Conservation (phyloP, 306 rosid species). For the Hylodesmum podocarpum region DNA sequence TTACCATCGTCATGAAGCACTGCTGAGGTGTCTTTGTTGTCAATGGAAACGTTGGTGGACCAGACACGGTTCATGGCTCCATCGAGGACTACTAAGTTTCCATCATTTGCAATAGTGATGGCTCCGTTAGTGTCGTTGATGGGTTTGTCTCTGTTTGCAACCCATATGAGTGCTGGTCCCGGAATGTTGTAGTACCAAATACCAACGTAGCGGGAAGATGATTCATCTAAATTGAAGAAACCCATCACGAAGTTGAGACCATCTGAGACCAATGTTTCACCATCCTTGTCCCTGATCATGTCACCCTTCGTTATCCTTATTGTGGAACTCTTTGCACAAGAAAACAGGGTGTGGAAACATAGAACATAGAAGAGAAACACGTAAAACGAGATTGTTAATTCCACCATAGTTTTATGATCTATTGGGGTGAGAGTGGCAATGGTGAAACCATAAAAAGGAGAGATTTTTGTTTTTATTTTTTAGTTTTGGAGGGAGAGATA, state of each 20-base stretch:
- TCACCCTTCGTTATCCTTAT: constrained; percentile 29
- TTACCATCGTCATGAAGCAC: constrained; percentile 45
- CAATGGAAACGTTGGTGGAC: constrained; percentile 44
- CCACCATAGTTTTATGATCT: background rate
- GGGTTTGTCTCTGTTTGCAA: constrained; percentile 68
- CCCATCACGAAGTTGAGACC: constrained; percentile 51
- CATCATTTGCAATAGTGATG: constrained; percentile 42
- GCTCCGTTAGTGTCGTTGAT: constrained; percentile 44
- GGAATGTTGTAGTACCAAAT: constrained; percentile 59
- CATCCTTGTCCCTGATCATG: constrained; percentile 43
- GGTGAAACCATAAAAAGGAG: background rate
- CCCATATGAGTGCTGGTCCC: constrained; percentile 44
- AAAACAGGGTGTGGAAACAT: constrained; percentile 24
- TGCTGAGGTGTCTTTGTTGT: constrained; percentile 21
- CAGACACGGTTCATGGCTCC: constrained; percentile 40
- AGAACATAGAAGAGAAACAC: constrained; percentile 21
- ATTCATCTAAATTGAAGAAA: constrained; percentile 50
- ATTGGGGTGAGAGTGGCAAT: background rate
- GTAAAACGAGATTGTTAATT: background rate
- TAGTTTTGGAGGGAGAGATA: background rate
- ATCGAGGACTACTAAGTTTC: constrained; percentile 50
- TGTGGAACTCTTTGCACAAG: constrained; percentile 38
- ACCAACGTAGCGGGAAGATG: constrained; percentile 61
- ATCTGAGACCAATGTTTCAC: constrained; percentile 39
- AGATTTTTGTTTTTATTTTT: background rate